Base-by-base conservation (phyloP, 164 flowering plant genomes). In the Vitis rupestris region DNA sequence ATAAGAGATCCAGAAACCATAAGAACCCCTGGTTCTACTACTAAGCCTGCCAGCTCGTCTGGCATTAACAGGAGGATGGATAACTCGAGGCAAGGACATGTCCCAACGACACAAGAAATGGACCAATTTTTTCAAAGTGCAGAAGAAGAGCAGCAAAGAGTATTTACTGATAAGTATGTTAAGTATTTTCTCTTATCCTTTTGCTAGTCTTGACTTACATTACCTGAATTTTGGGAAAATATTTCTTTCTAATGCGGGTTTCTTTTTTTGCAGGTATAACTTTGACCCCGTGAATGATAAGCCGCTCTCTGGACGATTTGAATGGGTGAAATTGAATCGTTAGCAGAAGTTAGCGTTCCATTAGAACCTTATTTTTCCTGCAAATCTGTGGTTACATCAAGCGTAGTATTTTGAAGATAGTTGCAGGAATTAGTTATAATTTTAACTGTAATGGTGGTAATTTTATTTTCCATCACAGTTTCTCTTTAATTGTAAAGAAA, bases 21-120 rank as follows among this genome's bases (percentile, higher is more conserved):
- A 31, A 63, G 76, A 74, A 83, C 86, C n/a, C 88, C 88, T 17
- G 78, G 88, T 65, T 85, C 88, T n/a, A 72, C 81, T 59, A 85
- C 80, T 31, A 75, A 74, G 74, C 72, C 81, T 19, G 29, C 78
- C 9, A 44, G 63, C 59, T 68, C 77, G 56, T 49, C 71, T 47
- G 79, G 73, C 11, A 27, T 64, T 37, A 76, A 64, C 68, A 37
- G 55, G 51, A 59, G 74, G 65, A 31, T 54, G 52, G 74, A 54
- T 50, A 75, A 56, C 66, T 56, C 75, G 19, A 49, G 31, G 11
- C 66, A 48, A 0, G 73, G 82, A 15, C 68, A 68, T 5, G 66
- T 85, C 58, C 86, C 88, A 51, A 71, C 84, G 2, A 59, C 88
- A 13, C 65, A 64, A 61, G 86, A 82, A 70, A 78, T 85, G 82